Base-by-base conservation (phyloP, 75 land plant genomes). In the Sequoiadendron giganteum region DNA sequence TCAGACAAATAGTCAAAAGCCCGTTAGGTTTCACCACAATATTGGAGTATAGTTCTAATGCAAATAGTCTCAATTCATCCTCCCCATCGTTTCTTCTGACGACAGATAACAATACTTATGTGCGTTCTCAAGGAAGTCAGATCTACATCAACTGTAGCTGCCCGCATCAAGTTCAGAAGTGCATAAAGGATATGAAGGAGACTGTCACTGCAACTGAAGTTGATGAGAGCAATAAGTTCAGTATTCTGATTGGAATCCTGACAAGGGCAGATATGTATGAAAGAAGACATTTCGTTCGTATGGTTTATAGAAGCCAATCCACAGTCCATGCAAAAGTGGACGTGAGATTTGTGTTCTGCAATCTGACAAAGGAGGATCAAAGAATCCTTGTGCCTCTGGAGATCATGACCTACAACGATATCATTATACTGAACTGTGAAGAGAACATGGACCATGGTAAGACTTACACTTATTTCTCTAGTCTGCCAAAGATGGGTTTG, bases 331-430 rank as follows among this genome's bases (percentile, higher is more conserved):
- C 91, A 11, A 68, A 86, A 18, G 86, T 95, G 0, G 92, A 94
- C 28, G 52, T 95, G 78, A 91, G 88, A 47, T 95, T 95, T 75
- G 92, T 95, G 40, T 79, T 95, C 68, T 94, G 95, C 88, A 90
- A 90, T 36, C 94, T 91, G 28, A 89, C 88, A 6, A 90, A 90
- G 43, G 85, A 82, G 5, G 89, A 90, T 30, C 91, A 93, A 72
- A 85, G 88, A 86, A 28, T 92, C 42, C 18, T 93, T 39, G 86
- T 95, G 16, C 90, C 94, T 28, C 85, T 94, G 36, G 97, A 95
- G 86, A 91, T 90, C 78, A n/a, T 93, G 47, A 86, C 39, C 14
- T 91, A 82, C 86, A 85, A 92, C 25, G 96, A 95, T 78, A 91
- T 95, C 58, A 86, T 95, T 2, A 88, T 94, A 47, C 88, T 95